Evolutionary conservation across 2,329 filamentous ascomycete genomes (phyloP).

Genomic region (Diaporthe vexans): DNA sequence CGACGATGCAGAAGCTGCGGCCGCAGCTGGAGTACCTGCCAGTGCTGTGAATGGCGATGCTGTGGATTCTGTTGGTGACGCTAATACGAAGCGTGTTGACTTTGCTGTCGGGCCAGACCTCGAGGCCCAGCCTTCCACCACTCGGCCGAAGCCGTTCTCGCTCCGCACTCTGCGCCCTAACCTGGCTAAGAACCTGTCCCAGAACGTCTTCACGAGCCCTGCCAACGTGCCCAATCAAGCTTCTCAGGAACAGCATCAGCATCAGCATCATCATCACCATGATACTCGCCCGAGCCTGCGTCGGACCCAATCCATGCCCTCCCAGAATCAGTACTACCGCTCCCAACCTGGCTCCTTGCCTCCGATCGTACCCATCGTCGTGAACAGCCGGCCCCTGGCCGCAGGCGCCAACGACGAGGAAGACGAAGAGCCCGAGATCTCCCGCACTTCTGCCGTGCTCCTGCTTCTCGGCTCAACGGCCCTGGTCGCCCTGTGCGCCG

Average conservation of each 20-base stretch:
- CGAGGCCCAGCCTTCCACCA: slow-evolving; percentile 51
- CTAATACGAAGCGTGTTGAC: slow-evolving; percentile 57
- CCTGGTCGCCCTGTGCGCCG: slow-evolving; percentile 77
- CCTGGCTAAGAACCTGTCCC: slow-evolving; percentile 68
- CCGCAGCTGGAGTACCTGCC: slow-evolving; percentile 1
- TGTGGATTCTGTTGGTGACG: slow-evolving; percentile 34
- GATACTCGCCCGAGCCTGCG: slow-evolving; percentile 55
- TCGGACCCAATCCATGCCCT: slow-evolving; percentile 69
- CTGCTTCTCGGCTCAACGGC: slow-evolving; percentile 74
- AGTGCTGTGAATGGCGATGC: neutral
- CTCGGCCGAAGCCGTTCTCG: slow-evolving; percentile 49
- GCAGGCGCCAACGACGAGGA: slow-evolving; percentile 46
- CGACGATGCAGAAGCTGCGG: slow-evolving; percentile 32
- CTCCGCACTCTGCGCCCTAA: slow-evolving; percentile 62
- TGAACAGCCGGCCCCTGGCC: slow-evolving; percentile 46
- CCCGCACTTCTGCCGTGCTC: slow-evolving; percentile 69
- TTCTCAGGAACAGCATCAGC: slow-evolving; percentile 3
- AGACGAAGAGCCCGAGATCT: slow-evolving; percentile 51
- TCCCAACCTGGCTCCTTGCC: slow-evolving; percentile 46
- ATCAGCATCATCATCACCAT: slow-evolving; percentile 47
- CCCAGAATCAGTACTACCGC: slow-evolving; percentile 43
- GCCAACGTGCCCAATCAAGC: slow-evolving; percentile 44
- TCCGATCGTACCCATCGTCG: slow-evolving; percentile 50
- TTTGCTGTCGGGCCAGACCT: slow-evolving; percentile 55
- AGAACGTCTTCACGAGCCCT: slow-evolving; percentile 66